A percentile compares a stretch with the other conserved stretches of the same genome.
These are phyloP conservation scores for Geotrichum ghanense DNA, from an alignment of 805 yeast genomes.

Conservation along the genomic window DNA sequence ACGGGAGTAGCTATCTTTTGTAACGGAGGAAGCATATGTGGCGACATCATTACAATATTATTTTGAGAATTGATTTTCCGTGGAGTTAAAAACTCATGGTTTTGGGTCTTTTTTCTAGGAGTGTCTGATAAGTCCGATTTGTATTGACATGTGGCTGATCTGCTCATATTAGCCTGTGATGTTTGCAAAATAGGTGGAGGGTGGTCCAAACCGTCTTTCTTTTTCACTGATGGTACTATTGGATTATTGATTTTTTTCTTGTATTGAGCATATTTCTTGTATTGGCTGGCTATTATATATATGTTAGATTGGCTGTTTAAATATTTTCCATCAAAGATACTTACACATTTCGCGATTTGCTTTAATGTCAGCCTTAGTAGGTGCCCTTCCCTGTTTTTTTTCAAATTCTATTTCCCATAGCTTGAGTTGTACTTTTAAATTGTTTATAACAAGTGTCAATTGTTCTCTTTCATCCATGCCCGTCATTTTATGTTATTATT, in stretches of 20 bases:
- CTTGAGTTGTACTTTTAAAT: conserved; percentile 36
- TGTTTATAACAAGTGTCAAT: neutral
- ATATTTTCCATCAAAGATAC: conserved; percentile 6
- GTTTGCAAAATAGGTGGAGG: too few species aligned
- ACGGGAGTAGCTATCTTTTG: conserved; percentile 4
- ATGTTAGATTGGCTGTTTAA: neutral
- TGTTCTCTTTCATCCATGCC: neutral
- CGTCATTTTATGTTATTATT: too few species aligned
- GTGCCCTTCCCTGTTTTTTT: conserved; percentile 30
- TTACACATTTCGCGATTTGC: conserved; percentile 26
- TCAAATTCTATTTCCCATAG: conserved; percentile 43
- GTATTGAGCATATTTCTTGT: conserved; percentile 15
- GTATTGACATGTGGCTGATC: too few species aligned
- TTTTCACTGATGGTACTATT: neutral
- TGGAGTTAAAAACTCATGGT: too few species aligned
- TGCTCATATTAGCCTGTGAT: too few species aligned
- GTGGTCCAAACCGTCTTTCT: neutral
- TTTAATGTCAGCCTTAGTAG: conserved; percentile 38
- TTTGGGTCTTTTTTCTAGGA: too few species aligned
- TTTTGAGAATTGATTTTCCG: too few species aligned
- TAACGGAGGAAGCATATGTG: neutral
- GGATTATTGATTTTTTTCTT: too few species aligned
- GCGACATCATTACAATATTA: neutral
- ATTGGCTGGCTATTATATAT: conserved; percentile 10
- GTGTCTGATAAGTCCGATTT: too few species aligned